Evolutionary conservation across 1,139 yeast genomes (phyloP), one percentile per base, ranked within the genome.

Genomic region (Saccharomyces pastorianus): DNA sequence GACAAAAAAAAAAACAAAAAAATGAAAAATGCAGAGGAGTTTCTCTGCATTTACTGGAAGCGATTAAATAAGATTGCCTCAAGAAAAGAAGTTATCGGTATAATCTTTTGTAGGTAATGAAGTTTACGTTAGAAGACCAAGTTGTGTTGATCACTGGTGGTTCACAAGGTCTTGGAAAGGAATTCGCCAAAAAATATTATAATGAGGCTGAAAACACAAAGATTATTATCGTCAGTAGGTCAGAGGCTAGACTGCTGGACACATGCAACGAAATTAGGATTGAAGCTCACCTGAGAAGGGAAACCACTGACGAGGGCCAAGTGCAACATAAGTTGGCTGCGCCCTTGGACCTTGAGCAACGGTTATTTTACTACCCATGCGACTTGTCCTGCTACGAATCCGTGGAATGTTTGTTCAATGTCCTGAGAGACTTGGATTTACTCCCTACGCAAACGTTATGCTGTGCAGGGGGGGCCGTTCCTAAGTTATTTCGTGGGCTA

Each of bases 161-260:
- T 0, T 90, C 98, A 0, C 99, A 93, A 65, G 99, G 99, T 0
- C 74, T 93, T 1, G 99, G 99, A 0, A 83, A 83, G 1, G 87
- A 88, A 49, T 69, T 95, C 53, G 96, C 96, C 0, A 73, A 74
- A 46, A 76, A 80, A 57, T 72, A 85, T 50, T 84, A 80, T 55
- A 48, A 55, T 5, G 64, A 62, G 46, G 59, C 71, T 3, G 66
- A 70, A 27, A 85, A 87, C 6, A 88, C 93, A 50, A 73, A 73
- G 57, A 88, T 91, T 5, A 74, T 85, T 1, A 70, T 91, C 20
- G 87, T 90, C 14, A 90, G 97, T 1, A 76, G 99, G 59, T 84
- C 88, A 0, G 83, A 77, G 61, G 53, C 75, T 7, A 84, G 81
- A 62, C 74, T 91, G 49, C 63, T 71, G 48, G 62, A 68, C 0